Evolutionary conservation across 768 basidiomycete species (phyloP), one percentile per base, ranked within the genome.

Genomic region (Xerocomus potaroensis): DNA sequence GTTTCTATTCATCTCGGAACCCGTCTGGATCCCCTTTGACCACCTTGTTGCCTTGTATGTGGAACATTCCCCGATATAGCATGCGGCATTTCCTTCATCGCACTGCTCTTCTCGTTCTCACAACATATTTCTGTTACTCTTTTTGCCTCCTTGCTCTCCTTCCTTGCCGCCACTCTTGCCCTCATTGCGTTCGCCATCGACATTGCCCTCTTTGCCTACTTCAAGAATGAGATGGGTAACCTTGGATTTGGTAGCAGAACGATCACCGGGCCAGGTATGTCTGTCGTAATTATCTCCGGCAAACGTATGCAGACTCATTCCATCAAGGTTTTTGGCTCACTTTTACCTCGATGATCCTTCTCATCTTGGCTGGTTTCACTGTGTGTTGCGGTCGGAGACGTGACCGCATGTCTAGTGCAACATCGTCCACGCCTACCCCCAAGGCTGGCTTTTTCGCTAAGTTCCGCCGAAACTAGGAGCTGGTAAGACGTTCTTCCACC

Each of bases 321-420:
- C 16, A n/a, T n/a, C 38, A 50, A 84, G 85, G 76, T 8, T 87
- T 88, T 63, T 89, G 87, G 87, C 61, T 89, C 63, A 87, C 84
- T 2, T 79, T 89, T 55, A 78, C 74, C 16, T 63, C 80, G 11
- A 67, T 89, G 59, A 67, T 88, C 53, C 74, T 88, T 4, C 74
- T 83, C 26, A 64, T 80, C 33, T 59, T 87, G 45, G 83, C 78
- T 15, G 83, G 83, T 43, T 77, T 78, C 70, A 81, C 81, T 3
- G 80, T 87, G 30, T 84, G 82, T 70, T 79, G 84, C 51, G 84
- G 83, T 10, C 78, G 83, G 31, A 72, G 82, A 47, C 75, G 70
- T 46, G 70, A 74, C 47, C 74, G 83, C 52, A 70, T 76, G 69
- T 59, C 75, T 0, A 69, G 69, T 18, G 74, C 67, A 15, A 62